Evolutionary conservation across 352 stramenopile species (phyloP), one percentile per base, ranked within the genome.

Genomic region (Phytophthora palmivora): DNA sequence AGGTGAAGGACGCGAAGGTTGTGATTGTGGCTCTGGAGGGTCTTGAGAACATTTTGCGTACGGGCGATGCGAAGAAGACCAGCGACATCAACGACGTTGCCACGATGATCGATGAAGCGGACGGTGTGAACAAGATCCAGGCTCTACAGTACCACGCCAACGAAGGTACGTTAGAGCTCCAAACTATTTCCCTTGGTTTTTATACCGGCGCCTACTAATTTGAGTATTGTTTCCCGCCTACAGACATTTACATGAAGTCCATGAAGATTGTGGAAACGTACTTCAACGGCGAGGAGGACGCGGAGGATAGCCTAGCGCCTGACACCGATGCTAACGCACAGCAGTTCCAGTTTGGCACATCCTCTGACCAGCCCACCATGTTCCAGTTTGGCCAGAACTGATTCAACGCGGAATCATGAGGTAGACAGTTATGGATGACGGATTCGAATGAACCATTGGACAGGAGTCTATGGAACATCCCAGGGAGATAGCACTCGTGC

Each of bases 21-120:
- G 91, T 99, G 41, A 99, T 97, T 28, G 98, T 99, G 44, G 97
- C 97, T 11, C 79, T 99, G 28, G 98, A 99, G 76, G 97, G 96
- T 18, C 88, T 99, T 24, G 97, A 99, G 66, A 99, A 99, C 81
- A 99, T 99, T 56, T 82, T 99, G 52, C 98, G 96, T 61, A 88
- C 98, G 28, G 89, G 89, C 26, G 78, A 91, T 43, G 55, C 69
- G 43, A 65, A 84, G 72, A 88, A 89, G 71, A 76, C 76, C 19
- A 74, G 73, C 37, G 81, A 95, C 22, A 86, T 97, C 56, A 99
- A 99, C 76, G 71, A 97, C 36, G 95, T 99, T 79, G 94, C 96
- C 28, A 97, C 90, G 16, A 88, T 97, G 72, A 94, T 99, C 63
- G 94, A 97, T 60, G 97, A 99, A 71, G 91, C 91, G 21, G 96